Percentiles rank a stretch among this genome's conserved stretches.
These are phyloP conservation scores for Orbilia quercus DNA, from an alignment of 2,329 filamentous ascomycete species.

Conservation along the genomic window DNA sequence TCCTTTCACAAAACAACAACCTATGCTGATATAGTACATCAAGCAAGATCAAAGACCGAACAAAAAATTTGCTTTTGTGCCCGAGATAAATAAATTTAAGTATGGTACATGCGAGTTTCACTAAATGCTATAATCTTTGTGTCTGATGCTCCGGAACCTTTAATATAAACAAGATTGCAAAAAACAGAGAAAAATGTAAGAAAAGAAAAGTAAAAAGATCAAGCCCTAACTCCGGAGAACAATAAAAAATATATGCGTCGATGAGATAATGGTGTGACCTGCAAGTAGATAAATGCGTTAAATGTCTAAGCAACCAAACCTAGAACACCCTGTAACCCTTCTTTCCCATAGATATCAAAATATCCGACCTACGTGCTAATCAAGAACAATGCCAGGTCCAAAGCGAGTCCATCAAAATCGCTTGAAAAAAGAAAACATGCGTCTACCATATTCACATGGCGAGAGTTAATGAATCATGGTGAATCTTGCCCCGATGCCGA, in stretches of 20 bases:
- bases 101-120: no score
- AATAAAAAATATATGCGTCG: not conserved
- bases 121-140: no score
- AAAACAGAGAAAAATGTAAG: not conserved
- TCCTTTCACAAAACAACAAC: no score
- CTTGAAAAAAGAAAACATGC: slow-evolving; percentile 5
- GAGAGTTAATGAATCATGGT: slow-evolving; percentile 50
- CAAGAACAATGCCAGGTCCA: slow-evolving; percentile 4
- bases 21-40: no score
- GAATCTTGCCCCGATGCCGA: slow-evolving; percentile 42
- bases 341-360: slow-evolving; percentile 15
- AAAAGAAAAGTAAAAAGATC: slow-evolving; percentile 1
- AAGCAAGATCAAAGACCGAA: no score
- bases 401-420: not conserved
- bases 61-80: no score
- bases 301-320: slow-evolving; percentile 1
- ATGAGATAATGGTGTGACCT: not conserved
- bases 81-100: no score
- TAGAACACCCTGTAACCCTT: slow-evolving; percentile 18
- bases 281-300: not conserved
- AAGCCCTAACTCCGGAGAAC: slow-evolving; percentile 7
- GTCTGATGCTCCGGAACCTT: no score
- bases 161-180: no score
- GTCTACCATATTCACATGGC: not conserved
- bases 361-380: slow-evolving; percentile 2